Conservation (phyloP, 1,284 basidiomycete species). For the Ganoderma multipileum region DNA sequence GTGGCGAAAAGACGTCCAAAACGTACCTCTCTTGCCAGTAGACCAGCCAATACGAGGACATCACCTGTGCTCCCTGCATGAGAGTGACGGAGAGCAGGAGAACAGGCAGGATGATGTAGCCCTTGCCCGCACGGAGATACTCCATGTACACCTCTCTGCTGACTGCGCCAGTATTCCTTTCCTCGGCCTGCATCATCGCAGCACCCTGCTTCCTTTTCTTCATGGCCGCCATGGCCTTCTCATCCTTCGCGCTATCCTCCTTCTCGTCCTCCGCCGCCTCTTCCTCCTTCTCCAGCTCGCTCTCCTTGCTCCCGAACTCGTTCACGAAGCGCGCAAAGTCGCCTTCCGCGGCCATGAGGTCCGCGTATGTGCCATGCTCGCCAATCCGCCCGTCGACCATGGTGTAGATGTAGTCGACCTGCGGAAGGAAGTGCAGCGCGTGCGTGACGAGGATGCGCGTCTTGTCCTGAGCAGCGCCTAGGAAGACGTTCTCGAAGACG, state of each 20-base stretch:
- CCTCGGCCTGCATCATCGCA: slow-evolving; percentile 70
- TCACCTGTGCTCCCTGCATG: slow-evolving; percentile 64
- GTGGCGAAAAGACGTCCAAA: background rate
- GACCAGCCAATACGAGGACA: slow-evolving; percentile 78
- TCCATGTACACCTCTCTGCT: slow-evolving; percentile 55
- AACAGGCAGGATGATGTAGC: slow-evolving; percentile 58
- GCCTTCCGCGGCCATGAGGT: slow-evolving; percentile 68
- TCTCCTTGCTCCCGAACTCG: slow-evolving; percentile 67
- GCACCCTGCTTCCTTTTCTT: slow-evolving; percentile 45
- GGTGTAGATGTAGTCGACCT: slow-evolving; percentile 79
- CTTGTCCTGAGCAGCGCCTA: slow-evolving; percentile 65
- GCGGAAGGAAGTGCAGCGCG: slow-evolving; percentile 81
- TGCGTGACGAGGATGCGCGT: slow-evolving; percentile 88
- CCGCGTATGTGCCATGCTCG: slow-evolving; percentile 79
- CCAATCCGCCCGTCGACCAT: slow-evolving; percentile 75
- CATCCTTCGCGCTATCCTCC: slow-evolving; percentile 8
- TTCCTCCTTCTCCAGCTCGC: slow-evolving; percentile 39
- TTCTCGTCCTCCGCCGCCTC: slow-evolving; percentile 42
- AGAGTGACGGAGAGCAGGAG: slow-evolving; percentile 58
- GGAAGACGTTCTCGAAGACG: slow-evolving; percentile 86
- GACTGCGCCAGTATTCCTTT: slow-evolving; percentile 68
- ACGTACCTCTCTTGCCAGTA: slow-evolving; percentile 71
- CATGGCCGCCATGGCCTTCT: slow-evolving; percentile 42
- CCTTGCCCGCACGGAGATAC: slow-evolving; percentile 64
- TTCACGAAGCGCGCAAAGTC: slow-evolving; percentile 77